Base-by-base conservation (phyloP, 495 filamentous ascomycete species). In the Copromyces sp. region DNA sequence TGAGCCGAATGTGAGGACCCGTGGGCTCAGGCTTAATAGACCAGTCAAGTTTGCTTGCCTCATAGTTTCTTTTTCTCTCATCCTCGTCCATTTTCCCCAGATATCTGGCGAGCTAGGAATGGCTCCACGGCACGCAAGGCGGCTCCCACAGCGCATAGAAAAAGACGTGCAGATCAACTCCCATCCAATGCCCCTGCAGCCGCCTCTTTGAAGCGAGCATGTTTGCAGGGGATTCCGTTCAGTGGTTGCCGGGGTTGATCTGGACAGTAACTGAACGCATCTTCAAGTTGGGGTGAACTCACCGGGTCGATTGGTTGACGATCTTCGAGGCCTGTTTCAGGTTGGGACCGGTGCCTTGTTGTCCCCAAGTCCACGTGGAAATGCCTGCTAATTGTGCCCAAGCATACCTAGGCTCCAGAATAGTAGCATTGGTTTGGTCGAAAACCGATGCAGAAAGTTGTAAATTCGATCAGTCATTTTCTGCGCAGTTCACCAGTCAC, bases 321-420 rank as follows among this genome's bases (percentile, higher is more conserved):
- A 71, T 41, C 38, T 70, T 44, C 77, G 71, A 74, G 69, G 72
- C 41, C 69, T 38, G 80, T 81, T 80, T 81, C 80, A 80, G 77
- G 68, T 73, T 61, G 53, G 24, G 20, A 20, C 29, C 29, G 20
- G 20, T 53, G 29, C 45, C 45, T 29, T 53, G 6, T 14, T 53
- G 45, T 53, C 4, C 20, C 39, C 20, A 53, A 53, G n/a, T 53
- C 45, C 45, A 61, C 29, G 29, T 61, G 53, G 53, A 61, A 35
- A 35, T 35, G 53, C 53, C 53, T 61, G 53, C 14, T 20, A 12
- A 16, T 61, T 35, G 53, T 17, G 53, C 53, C 53, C 14, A 61
- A 35, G 29, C 24, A 61, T 6, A 29, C 24, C 24, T n/a, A n/a
- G 24, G 24, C 11, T 32, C 53, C 20, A 16, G 53, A 35, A 61